phyloP scores from a whole-genome alignment of 2,329 filamentous ascomycete genomes.

The Emergomyces orientalis region DNA sequence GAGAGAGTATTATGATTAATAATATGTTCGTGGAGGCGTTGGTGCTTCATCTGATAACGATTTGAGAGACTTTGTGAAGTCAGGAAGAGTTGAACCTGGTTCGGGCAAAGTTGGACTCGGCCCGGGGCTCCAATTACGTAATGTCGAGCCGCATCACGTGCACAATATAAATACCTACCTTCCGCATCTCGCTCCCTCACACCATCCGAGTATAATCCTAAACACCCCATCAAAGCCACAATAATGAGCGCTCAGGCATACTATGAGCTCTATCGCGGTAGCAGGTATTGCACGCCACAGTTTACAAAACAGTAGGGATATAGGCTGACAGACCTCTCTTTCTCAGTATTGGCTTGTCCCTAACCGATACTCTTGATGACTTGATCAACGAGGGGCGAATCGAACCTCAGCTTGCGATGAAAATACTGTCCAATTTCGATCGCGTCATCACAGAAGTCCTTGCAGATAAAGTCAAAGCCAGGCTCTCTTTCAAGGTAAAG shows the following conservation, averaged over 20 bases:
- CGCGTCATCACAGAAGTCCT: conserved; percentile 84
- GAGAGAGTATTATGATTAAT: not conserved
- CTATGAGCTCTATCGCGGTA: conserved; percentile 97
- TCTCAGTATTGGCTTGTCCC: conserved; percentile 74
- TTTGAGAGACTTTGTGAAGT: too few species aligned
- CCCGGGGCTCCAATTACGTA: too few species aligned
- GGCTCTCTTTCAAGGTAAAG: conserved; percentile 85
- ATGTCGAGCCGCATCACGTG: too few species aligned
- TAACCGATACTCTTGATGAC: conserved; percentile 95
- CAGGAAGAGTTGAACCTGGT: too few species aligned
- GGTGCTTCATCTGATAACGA: not conserved
- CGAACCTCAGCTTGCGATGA: conserved; percentile 97
- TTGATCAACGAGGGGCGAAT: conserved; percentile 91
- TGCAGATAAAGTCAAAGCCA: conserved; percentile 82
- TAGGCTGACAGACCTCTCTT: conserved; percentile 15
- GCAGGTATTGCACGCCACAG: conserved; percentile 59
- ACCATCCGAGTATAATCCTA: conserved; percentile 8
- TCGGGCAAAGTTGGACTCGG: too few species aligned
- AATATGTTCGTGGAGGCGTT: not conserved
- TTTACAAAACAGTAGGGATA: conserved; percentile 11
- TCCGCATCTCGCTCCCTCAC: not conserved
- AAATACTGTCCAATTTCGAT: conserved; percentile 93
- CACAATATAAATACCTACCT: not conserved
- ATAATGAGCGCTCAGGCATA: conserved; percentile 48
- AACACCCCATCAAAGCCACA: conserved; percentile 8